Conservation (phyloP, 257 asterid species). For the Misopates orontium region DNA sequence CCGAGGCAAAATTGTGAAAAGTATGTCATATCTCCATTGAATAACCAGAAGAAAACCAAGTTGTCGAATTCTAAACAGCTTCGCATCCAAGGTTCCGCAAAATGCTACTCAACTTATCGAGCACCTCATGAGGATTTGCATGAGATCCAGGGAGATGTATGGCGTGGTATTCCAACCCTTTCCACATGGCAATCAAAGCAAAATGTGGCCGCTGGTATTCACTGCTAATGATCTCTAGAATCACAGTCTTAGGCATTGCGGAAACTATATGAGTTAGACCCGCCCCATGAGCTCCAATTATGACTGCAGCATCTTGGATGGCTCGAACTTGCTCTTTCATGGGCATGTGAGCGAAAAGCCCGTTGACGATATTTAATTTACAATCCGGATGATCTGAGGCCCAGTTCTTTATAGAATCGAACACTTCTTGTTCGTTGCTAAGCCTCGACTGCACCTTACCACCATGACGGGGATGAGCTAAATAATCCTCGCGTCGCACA, state of each 20-base stretch:
- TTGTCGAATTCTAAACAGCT: background rate
- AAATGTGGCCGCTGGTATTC: constrained; percentile 83
- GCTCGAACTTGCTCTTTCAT: constrained; percentile 95
- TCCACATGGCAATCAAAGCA: constrained; percentile 79
- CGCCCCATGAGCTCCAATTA: constrained; percentile 97
- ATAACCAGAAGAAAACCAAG: background rate
- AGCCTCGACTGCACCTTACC: constrained; percentile 89
- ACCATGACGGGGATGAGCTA: constrained; percentile 91
- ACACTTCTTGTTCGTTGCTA: constrained; percentile 81
- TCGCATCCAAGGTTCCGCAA: constrained; percentile 59
- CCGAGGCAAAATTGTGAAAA: background rate
- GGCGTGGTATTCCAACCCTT: constrained; percentile 85
- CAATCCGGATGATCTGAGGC: constrained; percentile 51
- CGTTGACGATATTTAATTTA: constrained; percentile 63
- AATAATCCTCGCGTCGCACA: constrained; percentile 89
- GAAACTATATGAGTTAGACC: constrained; percentile 91
- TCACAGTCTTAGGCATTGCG: constrained; percentile 54
- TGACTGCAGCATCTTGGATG: constrained; percentile 82
- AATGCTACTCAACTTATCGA: constrained; percentile 55
- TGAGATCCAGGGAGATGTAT: constrained; percentile 53
- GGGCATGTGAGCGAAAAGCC: constrained; percentile 90
- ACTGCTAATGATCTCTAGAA: constrained; percentile 80
- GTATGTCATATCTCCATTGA: background rate
- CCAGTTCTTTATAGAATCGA: constrained; percentile 62
- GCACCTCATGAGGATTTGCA: constrained; percentile 62